phyloP scores from a whole-genome alignment of 2,329 filamentous ascomycete species.

The Aureobasidium zeae region DNA sequence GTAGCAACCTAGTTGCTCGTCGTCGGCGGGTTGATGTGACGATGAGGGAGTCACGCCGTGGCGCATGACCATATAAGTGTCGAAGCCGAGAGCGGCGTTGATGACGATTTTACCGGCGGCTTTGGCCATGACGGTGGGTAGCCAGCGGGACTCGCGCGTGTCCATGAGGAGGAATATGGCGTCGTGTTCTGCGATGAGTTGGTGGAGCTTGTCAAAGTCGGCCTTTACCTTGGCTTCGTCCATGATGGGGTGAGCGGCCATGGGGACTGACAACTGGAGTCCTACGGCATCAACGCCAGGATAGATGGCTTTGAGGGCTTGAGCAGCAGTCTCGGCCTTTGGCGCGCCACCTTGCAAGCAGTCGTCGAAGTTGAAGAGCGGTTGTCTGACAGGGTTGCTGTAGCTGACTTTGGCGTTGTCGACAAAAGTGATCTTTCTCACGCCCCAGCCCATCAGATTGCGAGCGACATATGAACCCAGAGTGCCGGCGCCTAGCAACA shows the following conservation, averaged over 20 bases:
- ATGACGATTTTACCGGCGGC: conserved; percentile 87
- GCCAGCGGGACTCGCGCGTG: conserved; percentile 89
- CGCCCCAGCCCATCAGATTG: conserved; percentile 90
- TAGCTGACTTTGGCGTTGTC: conserved; percentile 91
- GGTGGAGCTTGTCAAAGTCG: conserved; percentile 67
- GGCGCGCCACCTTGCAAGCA: conserved; percentile 74
- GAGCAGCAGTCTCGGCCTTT: conserved; percentile 74
- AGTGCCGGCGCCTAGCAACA: conserved; percentile 85
- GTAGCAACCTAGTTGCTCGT: conserved; percentile 75
- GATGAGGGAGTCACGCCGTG: too few relatives aligned
- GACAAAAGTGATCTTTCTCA: conserved; percentile 88
- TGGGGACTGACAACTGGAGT: conserved; percentile 77
- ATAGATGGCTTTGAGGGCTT: conserved; percentile 75
- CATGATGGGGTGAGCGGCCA: conserved; percentile 83
- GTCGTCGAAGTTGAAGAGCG: conserved; percentile 82
- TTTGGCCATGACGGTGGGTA: conserved; percentile 94
- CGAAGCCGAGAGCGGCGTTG: conserved; percentile 92
- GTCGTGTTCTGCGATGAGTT: conserved; percentile 75
- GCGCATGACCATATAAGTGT: conserved; percentile 94
- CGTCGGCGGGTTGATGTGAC: conserved; percentile 30
- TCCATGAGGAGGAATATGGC: conserved; percentile 93
- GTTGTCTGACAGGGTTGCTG: conserved; percentile 92
- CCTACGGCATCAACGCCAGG: conserved; percentile 78
- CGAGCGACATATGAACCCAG: conserved; percentile 88
- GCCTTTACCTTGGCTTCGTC: conserved; percentile 59